These are phyloP conservation scores for Triticum aestivum DNA, from an alignment of 176 grass and related monocot species.

Conservation along the genomic window DNA sequence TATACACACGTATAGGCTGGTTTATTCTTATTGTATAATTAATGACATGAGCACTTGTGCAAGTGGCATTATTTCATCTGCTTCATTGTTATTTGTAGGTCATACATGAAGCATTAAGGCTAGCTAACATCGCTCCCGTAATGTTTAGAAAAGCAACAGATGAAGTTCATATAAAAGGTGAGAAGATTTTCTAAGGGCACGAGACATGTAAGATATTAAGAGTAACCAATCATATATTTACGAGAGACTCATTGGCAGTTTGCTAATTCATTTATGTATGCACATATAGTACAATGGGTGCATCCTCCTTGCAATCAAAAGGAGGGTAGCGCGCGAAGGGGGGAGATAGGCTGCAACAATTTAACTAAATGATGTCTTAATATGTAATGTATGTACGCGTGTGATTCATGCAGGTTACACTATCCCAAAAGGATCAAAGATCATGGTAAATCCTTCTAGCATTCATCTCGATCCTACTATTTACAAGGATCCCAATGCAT, in stretches of 20 bases:
- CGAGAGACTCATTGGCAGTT: too few species aligned
- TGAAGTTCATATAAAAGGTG: slow-evolving; percentile 54
- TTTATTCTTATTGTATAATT: background rate
- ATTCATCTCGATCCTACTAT: slow-evolving; percentile 35
- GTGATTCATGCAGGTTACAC: slow-evolving; percentile 21
- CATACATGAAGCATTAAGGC: slow-evolving; percentile 44
- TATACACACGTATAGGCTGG: background rate
- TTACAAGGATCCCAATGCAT: slow-evolving; percentile 53
- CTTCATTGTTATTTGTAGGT: slow-evolving; percentile 38
- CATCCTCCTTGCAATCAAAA: too few species aligned
- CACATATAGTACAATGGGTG: too few species aligned
- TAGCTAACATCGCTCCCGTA: slow-evolving; percentile 49
- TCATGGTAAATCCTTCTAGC: slow-evolving; percentile 45
- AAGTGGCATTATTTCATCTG: background rate
- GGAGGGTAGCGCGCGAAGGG: too few species aligned
- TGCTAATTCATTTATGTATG: too few species aligned
- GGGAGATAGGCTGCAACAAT: background rate
- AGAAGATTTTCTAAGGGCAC: background rate
- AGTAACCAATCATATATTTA: background rate
- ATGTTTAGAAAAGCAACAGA: slow-evolving; percentile 53
- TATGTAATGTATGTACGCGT: background rate
- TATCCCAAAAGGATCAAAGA: slow-evolving; percentile 52
- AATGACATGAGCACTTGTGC: background rate
- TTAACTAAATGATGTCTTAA: background rate
- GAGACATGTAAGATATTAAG: background rate